A percentile compares a stretch with the other conserved stretches of the same genome.
Evolutionary conservation across 768 basidiomycete genomes (phyloP).

Genomic region (Rickenella mellea): DNA sequence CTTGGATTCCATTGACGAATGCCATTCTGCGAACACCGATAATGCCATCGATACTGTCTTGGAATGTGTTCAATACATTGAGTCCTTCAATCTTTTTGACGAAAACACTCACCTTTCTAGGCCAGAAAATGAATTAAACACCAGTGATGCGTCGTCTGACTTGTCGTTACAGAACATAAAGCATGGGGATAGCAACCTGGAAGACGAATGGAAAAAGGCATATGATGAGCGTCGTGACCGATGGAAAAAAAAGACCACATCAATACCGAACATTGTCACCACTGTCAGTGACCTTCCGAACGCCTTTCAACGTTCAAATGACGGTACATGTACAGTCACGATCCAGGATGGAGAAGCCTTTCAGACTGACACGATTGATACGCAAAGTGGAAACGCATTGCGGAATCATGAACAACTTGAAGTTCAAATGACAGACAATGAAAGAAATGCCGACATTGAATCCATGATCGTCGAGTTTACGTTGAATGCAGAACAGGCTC

Average conservation of each 20-base stretch:
- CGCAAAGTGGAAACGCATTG: neutral
- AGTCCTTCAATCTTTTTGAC: conserved; percentile 6
- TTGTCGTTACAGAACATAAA: too few species aligned
- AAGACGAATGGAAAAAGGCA: conserved; percentile 8
- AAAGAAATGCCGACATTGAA: conserved; percentile 9
- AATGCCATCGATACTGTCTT: neutral
- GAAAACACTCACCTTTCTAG: too few species aligned
- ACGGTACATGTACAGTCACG: too few species aligned
- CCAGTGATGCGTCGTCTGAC: too few species aligned
- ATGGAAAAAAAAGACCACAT: conserved; percentile 8
- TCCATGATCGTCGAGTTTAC: conserved; percentile 13
- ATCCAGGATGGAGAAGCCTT: conserved; percentile 5
- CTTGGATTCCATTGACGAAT: conserved; percentile 6
- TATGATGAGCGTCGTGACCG: conserved; percentile 9
- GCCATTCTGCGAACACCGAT: conserved; percentile 1
- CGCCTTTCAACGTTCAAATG: too few species aligned
- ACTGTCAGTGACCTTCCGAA: conserved; percentile 11
- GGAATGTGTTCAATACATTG: conserved; percentile 6
- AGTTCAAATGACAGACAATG: neutral
- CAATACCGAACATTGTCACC: too few species aligned
- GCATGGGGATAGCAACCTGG: conserved; percentile 1
- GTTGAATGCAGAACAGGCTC: conserved; percentile 24
- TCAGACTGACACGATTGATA: conserved; percentile 8
- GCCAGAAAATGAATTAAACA: neutral
- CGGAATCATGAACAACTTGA: conserved; percentile 1